Conservation (phyloP, 1,139 yeast genomes). For the Candida sanyaensis region DNA sequence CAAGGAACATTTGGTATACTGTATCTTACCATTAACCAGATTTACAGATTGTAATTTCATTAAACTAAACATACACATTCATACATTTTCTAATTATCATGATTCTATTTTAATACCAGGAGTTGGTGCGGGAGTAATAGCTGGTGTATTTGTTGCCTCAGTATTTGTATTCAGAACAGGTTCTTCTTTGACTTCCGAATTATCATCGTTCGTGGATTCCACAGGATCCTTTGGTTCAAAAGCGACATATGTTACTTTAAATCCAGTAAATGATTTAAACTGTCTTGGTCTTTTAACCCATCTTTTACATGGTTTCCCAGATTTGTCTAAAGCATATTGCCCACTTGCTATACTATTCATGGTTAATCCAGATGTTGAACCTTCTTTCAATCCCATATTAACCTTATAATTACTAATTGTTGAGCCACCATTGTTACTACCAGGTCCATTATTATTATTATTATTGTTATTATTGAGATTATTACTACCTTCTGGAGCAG, state of each 20-base stretch:
- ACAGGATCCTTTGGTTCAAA: slow-evolving; percentile 25
- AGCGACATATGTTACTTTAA: slow-evolving; percentile 44
- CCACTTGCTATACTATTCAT: slow-evolving; percentile 36
- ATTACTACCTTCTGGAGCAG: slow-evolving; percentile 13
- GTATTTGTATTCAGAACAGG: slow-evolving; percentile 1
- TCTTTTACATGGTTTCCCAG: slow-evolving; percentile 50
- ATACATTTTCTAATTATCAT: not conserved
- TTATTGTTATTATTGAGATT: not conserved
- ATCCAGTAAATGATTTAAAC: slow-evolving; percentile 64
- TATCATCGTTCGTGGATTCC: not conserved
- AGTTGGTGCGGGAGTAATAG: not conserved
- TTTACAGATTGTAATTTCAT: too few relatives aligned
- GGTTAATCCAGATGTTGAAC: slow-evolving; percentile 45
- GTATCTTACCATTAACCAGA: too few relatives aligned
- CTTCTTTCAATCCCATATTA: slow-evolving; percentile 44
- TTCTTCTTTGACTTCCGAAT: not conserved
- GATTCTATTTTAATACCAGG: not conserved
- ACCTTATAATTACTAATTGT: slow-evolving; percentile 28
- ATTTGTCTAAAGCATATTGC: slow-evolving; percentile 41
- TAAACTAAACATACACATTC: not conserved
- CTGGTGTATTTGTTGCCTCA: not conserved
- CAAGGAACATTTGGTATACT: too few relatives aligned
- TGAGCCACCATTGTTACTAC: slow-evolving; percentile 14
- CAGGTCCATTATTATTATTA: not conserved
- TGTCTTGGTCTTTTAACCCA: slow-evolving; percentile 52